phyloP scores from a whole-genome alignment of 2,329 filamentous ascomycete species.

The Lachnum nothofagi region DNA sequence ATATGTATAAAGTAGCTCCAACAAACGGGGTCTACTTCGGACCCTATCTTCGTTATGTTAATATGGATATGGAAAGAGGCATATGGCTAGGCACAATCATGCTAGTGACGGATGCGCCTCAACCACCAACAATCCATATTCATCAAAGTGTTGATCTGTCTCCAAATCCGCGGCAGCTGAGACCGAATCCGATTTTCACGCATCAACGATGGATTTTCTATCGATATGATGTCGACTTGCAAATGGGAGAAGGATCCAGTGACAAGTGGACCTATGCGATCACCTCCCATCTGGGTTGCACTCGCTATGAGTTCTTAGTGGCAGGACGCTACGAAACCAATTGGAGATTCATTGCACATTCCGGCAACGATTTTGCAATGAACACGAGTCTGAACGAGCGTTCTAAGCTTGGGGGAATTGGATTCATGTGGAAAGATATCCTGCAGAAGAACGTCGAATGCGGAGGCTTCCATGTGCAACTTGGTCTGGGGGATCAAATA shows the following conservation, averaged over 20 bases:
- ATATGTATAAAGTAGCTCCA: slow-evolving; percentile 87
- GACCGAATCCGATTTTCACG: slow-evolving; percentile 73
- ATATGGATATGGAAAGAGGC: slow-evolving; percentile 91
- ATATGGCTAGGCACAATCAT: slow-evolving; percentile 91
- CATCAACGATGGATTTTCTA: slow-evolving; percentile 96
- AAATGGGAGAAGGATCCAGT: slow-evolving; percentile 77
- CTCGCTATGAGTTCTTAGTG: slow-evolving; percentile 95
- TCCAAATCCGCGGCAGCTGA: slow-evolving; percentile 83
- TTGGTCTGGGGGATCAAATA: slow-evolving; percentile 90
- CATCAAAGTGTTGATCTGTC: slow-evolving; percentile 87
- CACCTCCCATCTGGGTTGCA: slow-evolving; percentile 93
- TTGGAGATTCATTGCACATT: slow-evolving; percentile 95
- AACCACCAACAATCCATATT: slow-evolving; percentile 93
- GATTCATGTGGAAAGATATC: slow-evolving; percentile 99
- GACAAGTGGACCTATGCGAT: slow-evolving; percentile 97
- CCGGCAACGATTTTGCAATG: slow-evolving; percentile 90
- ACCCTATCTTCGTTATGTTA: slow-evolving; percentile 89
- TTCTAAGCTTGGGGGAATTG: slow-evolving; percentile 77
- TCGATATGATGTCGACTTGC: slow-evolving; percentile 84
- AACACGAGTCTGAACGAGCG: slow-evolving; percentile 83
- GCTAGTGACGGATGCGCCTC: slow-evolving; percentile 82
- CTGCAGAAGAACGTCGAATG: slow-evolving; percentile 96
- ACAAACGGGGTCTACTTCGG: slow-evolving; percentile 98
- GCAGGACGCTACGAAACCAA: slow-evolving; percentile 83
- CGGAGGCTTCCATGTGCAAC: slow-evolving; percentile 88